Base-by-base conservation (phyloP, 2,329 filamentous ascomycete genomes). In the Lachnellula occidentalis region DNA sequence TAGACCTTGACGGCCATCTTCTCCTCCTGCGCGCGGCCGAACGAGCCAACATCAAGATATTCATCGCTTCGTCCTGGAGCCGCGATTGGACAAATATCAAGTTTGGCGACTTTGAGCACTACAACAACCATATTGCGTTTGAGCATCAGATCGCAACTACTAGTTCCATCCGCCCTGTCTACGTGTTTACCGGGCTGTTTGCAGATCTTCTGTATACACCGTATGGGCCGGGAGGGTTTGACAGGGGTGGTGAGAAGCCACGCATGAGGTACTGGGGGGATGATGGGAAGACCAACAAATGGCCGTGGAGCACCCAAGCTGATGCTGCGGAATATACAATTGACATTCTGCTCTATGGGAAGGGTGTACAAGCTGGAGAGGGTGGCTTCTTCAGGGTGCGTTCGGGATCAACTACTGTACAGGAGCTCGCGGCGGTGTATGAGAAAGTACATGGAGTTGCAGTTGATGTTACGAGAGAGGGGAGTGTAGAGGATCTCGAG, bases 11-110 rank as follows among this genome's bases (percentile, higher is more conserved):
- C 14, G 69, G 63, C 2, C 66, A 72, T 22, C 61, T 73, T 2
- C 53, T 70, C 12, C 68, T 74, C 0, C 59, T 74, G 1, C 62
- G 69, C 6, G 71, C 71, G 2, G 68, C 67, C 1, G 72, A 72
- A 56, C 61, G 69, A 5, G 71, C 70, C 5, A 63, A 65, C 0
- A 60, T 72, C 48, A 67, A 61, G 50, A 51, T 60, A 11, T 72
- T 66, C 48, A 53, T 66, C 34, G 68, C 67, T 2, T 53, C 61
- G 4, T 60, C 58, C 9, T 72, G 70, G 70, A 72, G 64, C 55
- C 55, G 60, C 37, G 69, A 72, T 53, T 71, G 69, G 70, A 63
- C 56, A 0, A 59, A 60, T 12, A 49, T 67, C 31, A 45, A 56
- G 12, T 61, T 71, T 2, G 65, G 68, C 19, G 60, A 67, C 9